Conservation (phyloP, 495 filamentous ascomycete genomes). For the Penicillium angulare region DNA sequence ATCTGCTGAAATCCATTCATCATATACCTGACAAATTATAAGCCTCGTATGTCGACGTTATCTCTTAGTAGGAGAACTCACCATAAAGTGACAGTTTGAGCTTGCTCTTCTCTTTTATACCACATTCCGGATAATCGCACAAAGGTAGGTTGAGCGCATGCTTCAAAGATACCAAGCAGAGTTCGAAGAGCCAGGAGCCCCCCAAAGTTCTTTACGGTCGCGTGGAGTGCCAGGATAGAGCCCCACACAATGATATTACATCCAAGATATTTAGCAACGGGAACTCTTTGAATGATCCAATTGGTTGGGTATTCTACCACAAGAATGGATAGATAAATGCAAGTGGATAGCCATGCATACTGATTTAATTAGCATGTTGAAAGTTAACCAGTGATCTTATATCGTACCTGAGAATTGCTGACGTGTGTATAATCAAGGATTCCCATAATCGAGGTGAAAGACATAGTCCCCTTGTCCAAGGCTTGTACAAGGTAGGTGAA, state of each 20-base stretch:
- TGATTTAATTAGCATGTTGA: slow-evolving; percentile 10
- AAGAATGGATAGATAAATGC: slow-evolving; percentile 39
- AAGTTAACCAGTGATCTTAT: background rate
- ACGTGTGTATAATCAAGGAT: slow-evolving; percentile 44
- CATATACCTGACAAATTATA: slow-evolving; percentile 37
- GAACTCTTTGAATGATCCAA: slow-evolving; percentile 44
- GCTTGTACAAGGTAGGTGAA: slow-evolving; percentile 56
- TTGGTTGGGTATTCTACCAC: slow-evolving; percentile 44
- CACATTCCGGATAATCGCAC: slow-evolving; percentile 59
- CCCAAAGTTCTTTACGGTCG: slow-evolving; percentile 48
- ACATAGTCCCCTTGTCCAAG: slow-evolving; percentile 61
- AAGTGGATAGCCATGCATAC: slow-evolving; percentile 38
- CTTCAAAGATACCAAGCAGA: slow-evolving; percentile 60
- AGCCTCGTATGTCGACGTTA: slow-evolving; percentile 1
- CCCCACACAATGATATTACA: slow-evolving; percentile 57
- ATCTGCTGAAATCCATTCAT: slow-evolving; percentile 50
- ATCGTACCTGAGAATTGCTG: background rate
- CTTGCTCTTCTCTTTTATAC: slow-evolving; percentile 61
- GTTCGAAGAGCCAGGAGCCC: slow-evolving; percentile 49
- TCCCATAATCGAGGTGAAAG: slow-evolving; percentile 59
- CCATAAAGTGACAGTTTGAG: slow-evolving; percentile 57
- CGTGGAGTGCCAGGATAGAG: slow-evolving; percentile 42
- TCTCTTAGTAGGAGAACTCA: slow-evolving; percentile 13
- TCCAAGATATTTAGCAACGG: slow-evolving; percentile 50
- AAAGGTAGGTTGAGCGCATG: slow-evolving; percentile 48